Evolutionary conservation across 2,329 filamentous ascomycete species (phyloP).

Genomic region (Neocatenulostroma microsporum): DNA sequence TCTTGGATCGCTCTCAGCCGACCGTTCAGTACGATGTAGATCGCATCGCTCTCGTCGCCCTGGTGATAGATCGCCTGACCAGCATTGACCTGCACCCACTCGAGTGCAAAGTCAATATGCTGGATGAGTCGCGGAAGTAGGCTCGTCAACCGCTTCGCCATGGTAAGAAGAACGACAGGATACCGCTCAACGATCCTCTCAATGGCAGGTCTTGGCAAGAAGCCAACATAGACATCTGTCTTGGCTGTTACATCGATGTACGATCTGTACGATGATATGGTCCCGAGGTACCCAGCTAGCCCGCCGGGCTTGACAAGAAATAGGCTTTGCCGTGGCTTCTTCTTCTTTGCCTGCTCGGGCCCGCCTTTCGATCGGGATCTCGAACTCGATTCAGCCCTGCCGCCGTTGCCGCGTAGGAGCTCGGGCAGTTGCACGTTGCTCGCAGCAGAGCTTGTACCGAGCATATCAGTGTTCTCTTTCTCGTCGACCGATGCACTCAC

Average conservation of each 20-base stretch:
- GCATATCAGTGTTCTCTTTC: constrained; percentile 41
- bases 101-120: constrained; percentile 95
- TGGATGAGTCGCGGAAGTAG: constrained; percentile 82
- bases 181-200: constrained; percentile 90
- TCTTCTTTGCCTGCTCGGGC: constrained; percentile 31
- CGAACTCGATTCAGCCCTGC: constrained; percentile 13
- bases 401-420: constrained; percentile 1
- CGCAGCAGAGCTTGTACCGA: constrained; percentile 33
- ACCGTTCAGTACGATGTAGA: constrained; percentile 95
- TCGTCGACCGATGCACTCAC: constrained; percentile 77
- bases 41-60: constrained; percentile 92
- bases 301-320: constrained; percentile 92
- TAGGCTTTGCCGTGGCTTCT: constrained; percentile 57
- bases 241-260: constrained; percentile 97
- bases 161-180: constrained; percentile 83
- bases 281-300: constrained; percentile 87
- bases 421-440: constrained; percentile 5
- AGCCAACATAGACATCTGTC: constrained; percentile 96
- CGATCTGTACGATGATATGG: constrained; percentile 87
- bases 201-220: constrained; percentile 73
- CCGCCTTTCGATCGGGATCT: constrained; percentile 17
- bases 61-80: constrained; percentile 93
- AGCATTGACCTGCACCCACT: constrained; percentile 95
- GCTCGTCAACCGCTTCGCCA: constrained; percentile 89
- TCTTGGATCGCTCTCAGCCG: constrained; percentile 79